Conservation (phyloP, 495 filamentous ascomycete genomes). For the Trichoderma parareesei region DNA sequence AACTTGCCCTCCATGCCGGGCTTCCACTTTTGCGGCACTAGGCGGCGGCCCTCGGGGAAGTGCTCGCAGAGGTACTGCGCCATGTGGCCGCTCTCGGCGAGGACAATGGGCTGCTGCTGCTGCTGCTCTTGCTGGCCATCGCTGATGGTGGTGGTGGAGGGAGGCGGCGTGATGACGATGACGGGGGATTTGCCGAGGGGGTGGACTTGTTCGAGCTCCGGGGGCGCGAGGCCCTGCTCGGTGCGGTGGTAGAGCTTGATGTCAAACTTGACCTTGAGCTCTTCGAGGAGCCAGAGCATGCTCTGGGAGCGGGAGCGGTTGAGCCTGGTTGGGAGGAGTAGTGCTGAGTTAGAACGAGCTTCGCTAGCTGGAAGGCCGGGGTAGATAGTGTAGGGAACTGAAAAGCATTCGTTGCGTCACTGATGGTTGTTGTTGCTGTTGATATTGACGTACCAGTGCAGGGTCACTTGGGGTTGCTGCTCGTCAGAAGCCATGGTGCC, state of each 20-base stretch:
- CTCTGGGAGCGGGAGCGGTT: constrained; percentile 73
- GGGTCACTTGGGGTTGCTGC: constrained; percentile 6
- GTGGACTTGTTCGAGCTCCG: constrained; percentile 67
- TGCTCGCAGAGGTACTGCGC: constrained; percentile 73
- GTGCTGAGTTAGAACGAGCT: neutral
- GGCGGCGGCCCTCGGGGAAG: constrained; percentile 40
- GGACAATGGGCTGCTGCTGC: constrained; percentile 42
- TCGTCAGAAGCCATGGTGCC: constrained; percentile 10
- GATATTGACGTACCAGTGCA: constrained; percentile 8
- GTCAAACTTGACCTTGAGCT: constrained; percentile 69
- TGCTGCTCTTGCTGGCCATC: too few relatives aligned
- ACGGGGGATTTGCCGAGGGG: constrained; percentile 80
- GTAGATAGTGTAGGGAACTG: too few relatives aligned
- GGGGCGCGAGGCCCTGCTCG: constrained; percentile 50
- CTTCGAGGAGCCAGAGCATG: constrained; percentile 84
- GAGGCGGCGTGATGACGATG: constrained; percentile 43
- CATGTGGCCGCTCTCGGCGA: constrained; percentile 77
- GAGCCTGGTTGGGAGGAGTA: constrained; percentile 43
- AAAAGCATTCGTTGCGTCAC: too few relatives aligned
- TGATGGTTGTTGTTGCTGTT: neutral
- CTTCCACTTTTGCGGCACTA: constrained; percentile 58
- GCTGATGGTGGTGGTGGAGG: too few relatives aligned
- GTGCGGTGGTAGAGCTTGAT: constrained; percentile 65
- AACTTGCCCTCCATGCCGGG: constrained; percentile 45
- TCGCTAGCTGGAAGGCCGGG: neutral